Conservation (phyloP, 2,329 filamentous ascomycete species). For the Xylaria sp. region DNA sequence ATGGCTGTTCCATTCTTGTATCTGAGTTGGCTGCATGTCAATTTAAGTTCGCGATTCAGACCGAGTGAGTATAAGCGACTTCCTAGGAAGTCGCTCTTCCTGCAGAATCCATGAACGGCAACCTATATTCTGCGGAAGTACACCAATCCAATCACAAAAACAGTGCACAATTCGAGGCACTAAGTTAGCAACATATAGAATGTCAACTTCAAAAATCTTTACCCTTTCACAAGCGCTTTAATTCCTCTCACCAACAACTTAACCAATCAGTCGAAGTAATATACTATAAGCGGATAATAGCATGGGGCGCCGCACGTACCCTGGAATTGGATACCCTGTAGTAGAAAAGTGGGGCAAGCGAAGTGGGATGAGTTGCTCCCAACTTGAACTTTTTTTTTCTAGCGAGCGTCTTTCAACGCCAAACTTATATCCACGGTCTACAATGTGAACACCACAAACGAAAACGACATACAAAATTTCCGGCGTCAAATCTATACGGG, state of each 20-base stretch:
- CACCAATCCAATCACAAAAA: not conserved
- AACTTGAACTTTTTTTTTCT: constrained; percentile 27
- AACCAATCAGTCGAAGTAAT: not conserved
- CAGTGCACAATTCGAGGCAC: not conserved
- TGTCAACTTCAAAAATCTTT: not conserved
- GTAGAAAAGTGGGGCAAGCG: constrained; percentile 15
- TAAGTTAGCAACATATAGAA: not conserved
- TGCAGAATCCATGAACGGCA: not conserved
- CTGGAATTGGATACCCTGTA: constrained; percentile 5
- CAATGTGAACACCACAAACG: not conserved
- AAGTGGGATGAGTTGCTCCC: constrained; percentile 21
- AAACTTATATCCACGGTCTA: not conserved
- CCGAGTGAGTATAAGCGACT: no score
- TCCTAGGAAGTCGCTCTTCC: no score
- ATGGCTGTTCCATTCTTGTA: no score
- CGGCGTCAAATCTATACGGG: not conserved
- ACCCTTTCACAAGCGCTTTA: not conserved
- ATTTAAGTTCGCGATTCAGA: no score
- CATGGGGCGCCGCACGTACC: not conserved
- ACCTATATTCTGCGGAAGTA: no score
- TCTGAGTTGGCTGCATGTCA: no score
- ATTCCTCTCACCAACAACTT: not conserved
- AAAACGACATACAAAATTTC: not conserved
- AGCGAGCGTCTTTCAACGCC: not conserved
- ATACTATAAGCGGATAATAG: not conserved